phyloP scores from a whole-genome alignment of 2,329 filamentous ascomycete genomes.

The Neonectria magnoliae region DNA sequence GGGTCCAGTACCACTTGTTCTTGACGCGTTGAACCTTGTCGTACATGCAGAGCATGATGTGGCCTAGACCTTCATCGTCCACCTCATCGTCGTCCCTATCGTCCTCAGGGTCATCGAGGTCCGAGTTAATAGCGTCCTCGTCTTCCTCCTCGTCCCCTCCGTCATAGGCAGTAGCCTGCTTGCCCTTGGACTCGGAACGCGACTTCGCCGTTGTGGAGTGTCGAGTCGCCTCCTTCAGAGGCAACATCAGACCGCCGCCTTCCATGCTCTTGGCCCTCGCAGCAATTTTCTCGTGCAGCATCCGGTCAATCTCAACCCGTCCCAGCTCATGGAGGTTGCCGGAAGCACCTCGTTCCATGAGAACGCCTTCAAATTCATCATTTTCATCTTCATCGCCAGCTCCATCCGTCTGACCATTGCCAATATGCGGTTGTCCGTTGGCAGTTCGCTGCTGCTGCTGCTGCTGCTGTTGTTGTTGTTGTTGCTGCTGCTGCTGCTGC shows the following conservation, averaged over 20 bases:
- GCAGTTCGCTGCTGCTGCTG: slow-evolving; percentile 50
- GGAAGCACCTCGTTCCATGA: slow-evolving; percentile 65
- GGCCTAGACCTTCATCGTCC: slow-evolving; percentile 82
- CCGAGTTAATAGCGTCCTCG: slow-evolving; percentile 98
- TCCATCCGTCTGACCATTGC: slow-evolving; percentile 77
- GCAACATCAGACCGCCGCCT: slow-evolving; percentile 79
- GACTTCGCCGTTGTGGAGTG: slow-evolving; percentile 31
- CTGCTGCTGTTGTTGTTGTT: slow-evolving; percentile 32
- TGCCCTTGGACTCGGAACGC: slow-evolving; percentile 40
- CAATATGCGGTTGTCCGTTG: slow-evolving; percentile 41
- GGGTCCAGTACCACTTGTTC: slow-evolving; percentile 82
- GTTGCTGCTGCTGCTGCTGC: slow-evolving; percentile 46
- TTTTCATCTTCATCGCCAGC: slow-evolving; percentile 69
- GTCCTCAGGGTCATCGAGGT: slow-evolving; percentile 94
- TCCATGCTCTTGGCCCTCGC: slow-evolving; percentile 75
- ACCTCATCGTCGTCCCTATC: slow-evolving; percentile 85
- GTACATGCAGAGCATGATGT: slow-evolving; percentile 99
- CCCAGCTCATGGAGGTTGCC: slow-evolving; percentile 66
- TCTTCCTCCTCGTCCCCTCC: slow-evolving; percentile 75
- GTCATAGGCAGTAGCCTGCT: slow-evolving; percentile 64
- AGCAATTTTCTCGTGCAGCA: slow-evolving; percentile 75
- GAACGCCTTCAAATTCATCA: slow-evolving; percentile 65
- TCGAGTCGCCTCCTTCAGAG: slow-evolving; percentile 67
- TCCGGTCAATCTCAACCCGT: slow-evolving; percentile 71
- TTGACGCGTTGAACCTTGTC: slow-evolving; percentile 99